These are phyloP conservation scores for Globisporangium uncinulatum DNA, from an alignment of 352 stramenopile species.

Conservation along the genomic window DNA sequence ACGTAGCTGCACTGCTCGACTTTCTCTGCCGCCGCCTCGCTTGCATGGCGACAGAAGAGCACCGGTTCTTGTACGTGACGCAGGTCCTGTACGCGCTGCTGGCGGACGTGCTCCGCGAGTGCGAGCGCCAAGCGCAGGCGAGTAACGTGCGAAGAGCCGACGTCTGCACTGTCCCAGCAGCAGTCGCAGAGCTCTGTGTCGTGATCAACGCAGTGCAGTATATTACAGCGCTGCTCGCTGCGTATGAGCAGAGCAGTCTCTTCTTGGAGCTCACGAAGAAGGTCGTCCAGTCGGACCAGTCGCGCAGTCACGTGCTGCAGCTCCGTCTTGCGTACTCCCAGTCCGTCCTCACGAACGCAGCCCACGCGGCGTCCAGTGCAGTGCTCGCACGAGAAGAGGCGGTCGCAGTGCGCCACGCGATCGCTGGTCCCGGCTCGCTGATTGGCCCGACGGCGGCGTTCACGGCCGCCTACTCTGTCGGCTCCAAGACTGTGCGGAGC, in stretches of 20 bases:
- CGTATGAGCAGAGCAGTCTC: slow-evolving; percentile 61
- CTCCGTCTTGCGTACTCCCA: slow-evolving; percentile 63
- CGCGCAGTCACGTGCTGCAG: slow-evolving; percentile 44
- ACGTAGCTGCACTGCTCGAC: slow-evolving; percentile 49
- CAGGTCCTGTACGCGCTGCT: slow-evolving; percentile 62
- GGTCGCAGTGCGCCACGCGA: slow-evolving; percentile 55
- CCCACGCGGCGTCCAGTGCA: slow-evolving; percentile 36
- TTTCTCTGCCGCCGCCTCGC: slow-evolving; percentile 64
- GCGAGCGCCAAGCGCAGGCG: slow-evolving; percentile 8
- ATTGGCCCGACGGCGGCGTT: slow-evolving; percentile 68
- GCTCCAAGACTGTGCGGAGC: slow-evolving; percentile 67
- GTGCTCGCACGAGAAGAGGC: slow-evolving; percentile 68
- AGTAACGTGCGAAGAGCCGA: slow-evolving; percentile 1
- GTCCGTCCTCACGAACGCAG: slow-evolving; percentile 34
- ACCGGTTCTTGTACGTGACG: slow-evolving; percentile 73
- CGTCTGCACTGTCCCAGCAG: not conserved
- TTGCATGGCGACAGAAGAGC: slow-evolving; percentile 54
- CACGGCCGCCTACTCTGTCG: slow-evolving; percentile 65
- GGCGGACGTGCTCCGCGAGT: slow-evolving; percentile 16
- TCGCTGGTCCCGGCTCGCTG: slow-evolving; percentile 57
- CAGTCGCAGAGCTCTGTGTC: slow-evolving; percentile 26
- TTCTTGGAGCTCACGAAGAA: slow-evolving; percentile 67
- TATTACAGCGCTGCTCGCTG: slow-evolving; percentile 27
- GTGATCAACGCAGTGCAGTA: slow-evolving; percentile 48
- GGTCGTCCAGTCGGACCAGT: slow-evolving; percentile 45